Evolutionary conservation across 768 basidiomycete species (phyloP), one percentile per base, ranked within the genome.

Genomic region (Boletus speciosus): DNA sequence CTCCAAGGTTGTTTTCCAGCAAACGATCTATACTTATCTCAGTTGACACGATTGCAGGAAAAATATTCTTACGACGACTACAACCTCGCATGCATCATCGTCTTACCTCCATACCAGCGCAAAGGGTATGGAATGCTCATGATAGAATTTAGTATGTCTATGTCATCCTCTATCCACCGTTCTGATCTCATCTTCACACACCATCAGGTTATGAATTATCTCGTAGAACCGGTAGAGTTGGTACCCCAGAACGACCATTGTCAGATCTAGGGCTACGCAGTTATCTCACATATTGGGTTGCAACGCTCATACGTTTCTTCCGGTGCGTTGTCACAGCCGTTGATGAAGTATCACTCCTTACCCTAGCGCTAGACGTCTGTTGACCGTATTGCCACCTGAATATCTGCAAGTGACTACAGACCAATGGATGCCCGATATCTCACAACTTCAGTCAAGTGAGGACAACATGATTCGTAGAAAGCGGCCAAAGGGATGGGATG

Each of bases 91-190:
- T 95, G 93, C 70, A 99, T 99, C 62, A 86, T 98, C 61, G 91
- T 90, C 7, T 82, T 99, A 39, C 97, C 97, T 2, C 97, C 94
- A 16, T 93, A 86, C 64, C 96, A 98, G 64, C 80, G 84, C 54
- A 82, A 86, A 61, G 90, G 93, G 6, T 97, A 88, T 63, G 97
- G 96, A 3, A 93, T 91, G 79, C 84, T 98, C 25, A 80, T 99
- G 80, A 98, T 98, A 58, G 96, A 99, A 74, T 97, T 98, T 77
- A 98, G 96, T 96, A 66, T 41, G 92, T 73, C n/a, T 96, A 66
- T 41, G 92, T 73, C n/a, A 35, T 39, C 32, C 23, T 37, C 42
- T 6, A 21, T 19, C 25, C 15, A 34, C 12, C 23, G 8, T 12
- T 49, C 34, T 39, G 14, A 23, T 34, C 41, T 52, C 11, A 14